phyloP scores from a whole-genome alignment of 768 basidiomycete species.

The Boletus rubroflammeus region DNA sequence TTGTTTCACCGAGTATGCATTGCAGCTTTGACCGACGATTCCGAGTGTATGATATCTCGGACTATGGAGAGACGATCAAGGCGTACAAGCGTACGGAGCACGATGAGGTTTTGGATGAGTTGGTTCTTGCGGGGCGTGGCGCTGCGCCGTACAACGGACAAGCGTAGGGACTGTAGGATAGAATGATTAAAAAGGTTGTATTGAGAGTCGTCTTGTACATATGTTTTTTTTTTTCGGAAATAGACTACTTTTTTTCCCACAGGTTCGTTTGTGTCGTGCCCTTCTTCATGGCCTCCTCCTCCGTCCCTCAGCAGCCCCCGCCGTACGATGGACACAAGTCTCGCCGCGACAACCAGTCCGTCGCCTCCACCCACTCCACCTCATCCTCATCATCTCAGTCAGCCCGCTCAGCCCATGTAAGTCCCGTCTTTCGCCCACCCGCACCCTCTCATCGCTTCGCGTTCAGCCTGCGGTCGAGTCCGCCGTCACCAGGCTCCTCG shows the following conservation, averaged over 20 bases:
- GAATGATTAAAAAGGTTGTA: not conserved
- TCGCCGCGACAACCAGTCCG: constrained; percentile 51
- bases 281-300: constrained; percentile 22
- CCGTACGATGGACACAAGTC: constrained; percentile 38
- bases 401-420: constrained; percentile 23
- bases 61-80: constrained; percentile 88
- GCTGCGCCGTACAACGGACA: constrained; percentile 36
- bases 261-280: not conserved
- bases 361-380: constrained; percentile 45
- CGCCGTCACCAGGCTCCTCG: constrained; percentile 86
- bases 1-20: not conserved
- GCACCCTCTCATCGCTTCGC: not conserved
- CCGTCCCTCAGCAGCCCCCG: constrained; percentile 15
- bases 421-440: constrained; percentile 8
- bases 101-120: constrained; percentile 61
- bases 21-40: constrained; percentile 85
- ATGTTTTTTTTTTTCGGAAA: not conserved
- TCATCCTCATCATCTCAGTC: constrained; percentile 24
- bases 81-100: constrained; percentile 83
- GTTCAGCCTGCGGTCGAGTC: constrained; percentile 78
- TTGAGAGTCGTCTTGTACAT: not conserved
- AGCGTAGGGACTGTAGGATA: not conserved
- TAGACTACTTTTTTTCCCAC: constrained; percentile 11
- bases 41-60: constrained; percentile 81
- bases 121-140: constrained; percentile 53